These are phyloP conservation scores for Cadophora sp. DNA, from an alignment of 2,329 filamentous ascomycete species.

Conservation along the genomic window DNA sequence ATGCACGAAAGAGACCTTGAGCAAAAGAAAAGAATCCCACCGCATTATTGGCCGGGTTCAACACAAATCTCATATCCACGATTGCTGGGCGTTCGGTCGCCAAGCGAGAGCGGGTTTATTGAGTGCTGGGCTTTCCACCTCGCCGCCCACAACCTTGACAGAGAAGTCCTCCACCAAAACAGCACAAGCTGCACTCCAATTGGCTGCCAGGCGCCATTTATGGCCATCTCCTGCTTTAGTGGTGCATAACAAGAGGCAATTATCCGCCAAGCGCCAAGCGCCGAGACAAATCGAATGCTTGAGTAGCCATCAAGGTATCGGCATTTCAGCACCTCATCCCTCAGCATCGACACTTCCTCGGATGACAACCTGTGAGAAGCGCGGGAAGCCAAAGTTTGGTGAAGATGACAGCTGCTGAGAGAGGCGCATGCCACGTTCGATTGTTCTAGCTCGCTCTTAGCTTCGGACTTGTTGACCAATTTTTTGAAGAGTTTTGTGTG, in stretches of 20 bases:
- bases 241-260: conserved; percentile 1
- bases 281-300: conserved; percentile 16
- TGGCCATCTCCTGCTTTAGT: neutral
- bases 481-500: conserved; percentile 4
- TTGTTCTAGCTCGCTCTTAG: conserved; percentile 15
- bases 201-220: conserved; percentile 6
- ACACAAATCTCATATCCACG: neutral
- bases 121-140: neutral
- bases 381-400: neutral
- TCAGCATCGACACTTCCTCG: neutral
- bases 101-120: conserved; percentile 2
- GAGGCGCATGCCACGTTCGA: conserved; percentile 7
- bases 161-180: neutral
- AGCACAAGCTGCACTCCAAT: neutral
- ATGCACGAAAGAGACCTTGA: neutral
- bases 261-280: conserved; percentile 20
- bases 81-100: neutral
- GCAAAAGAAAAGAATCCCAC: neutral
- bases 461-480: conserved; percentile 7
- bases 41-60: neutral
- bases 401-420: neutral
- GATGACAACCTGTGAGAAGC: neutral
- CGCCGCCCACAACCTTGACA: conserved; percentile 11
- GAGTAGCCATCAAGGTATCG: conserved; percentile 25
- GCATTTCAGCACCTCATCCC: neutral